Evolutionary conservation across 352 stramenopile genomes (phyloP), one percentile per base, ranked within the genome.

Genomic region (Globisporangium ultimum): DNA sequence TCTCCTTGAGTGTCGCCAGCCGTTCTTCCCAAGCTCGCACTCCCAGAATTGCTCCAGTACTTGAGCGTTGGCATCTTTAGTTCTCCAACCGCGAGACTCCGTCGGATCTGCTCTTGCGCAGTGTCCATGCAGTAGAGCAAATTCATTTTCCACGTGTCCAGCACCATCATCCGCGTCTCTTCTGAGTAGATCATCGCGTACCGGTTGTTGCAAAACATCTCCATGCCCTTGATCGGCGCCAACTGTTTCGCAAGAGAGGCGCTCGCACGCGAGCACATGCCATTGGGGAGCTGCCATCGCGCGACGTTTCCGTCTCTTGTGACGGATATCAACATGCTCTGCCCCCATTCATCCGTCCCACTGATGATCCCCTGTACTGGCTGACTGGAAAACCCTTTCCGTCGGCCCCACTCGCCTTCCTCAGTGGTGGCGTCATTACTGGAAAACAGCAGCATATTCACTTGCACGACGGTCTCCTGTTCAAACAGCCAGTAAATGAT

Each of bases 401-500:
- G 21, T 2, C 28, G 40, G 13, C 28, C 18, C 12, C 24, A 20
- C 7, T 32, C 40, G 17, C 18, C 46, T 5, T 3, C 8, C 15
- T 38, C 51, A 13, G 28, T 6, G 4, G 5, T 41, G 18, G 18
- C 15, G 2, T 66, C 61, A 12, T 48, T 53, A 5, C 58, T 57
- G 17, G 68, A 63, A 28, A 82, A 79, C 1, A 93, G 59, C 18
- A 93, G 64, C 53, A 93, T 50, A 36, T 82, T 90, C 9, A 87
- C 82, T 61, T 93, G 84, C 8, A 76, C 72, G 11, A 90, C 80
- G 0, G 53, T 20, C 28, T 87, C 70, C 41, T 72, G 67, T 38
- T 90, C 74, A 43, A 91, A 86, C 5, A 80, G 64, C 84, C 84
- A 93, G 62, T 84, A 91, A 12, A 93, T 54, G 13, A 93, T 75